A percentile compares a stretch with the other conserved stretches of the same genome.
phyloP scores from a whole-genome alignment of 2,329 filamentous ascomycete species.

The Pseudogymnoascus sp. region DNA sequence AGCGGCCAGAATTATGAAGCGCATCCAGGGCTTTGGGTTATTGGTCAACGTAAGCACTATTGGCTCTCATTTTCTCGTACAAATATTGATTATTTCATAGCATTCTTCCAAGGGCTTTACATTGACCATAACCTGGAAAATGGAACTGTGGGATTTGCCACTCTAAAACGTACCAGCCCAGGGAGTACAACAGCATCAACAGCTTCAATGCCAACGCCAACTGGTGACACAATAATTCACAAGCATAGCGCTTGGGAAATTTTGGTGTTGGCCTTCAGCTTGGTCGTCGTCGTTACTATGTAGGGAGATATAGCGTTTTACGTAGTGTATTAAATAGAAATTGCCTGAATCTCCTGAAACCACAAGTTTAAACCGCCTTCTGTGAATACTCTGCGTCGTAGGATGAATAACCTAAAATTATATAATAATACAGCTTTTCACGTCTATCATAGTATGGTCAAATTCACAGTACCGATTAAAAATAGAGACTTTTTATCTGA shows the following conservation, averaged over 20 bases:
- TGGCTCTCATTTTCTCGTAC: neutral
- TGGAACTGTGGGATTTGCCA: neutral
- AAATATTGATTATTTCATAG: neutral
- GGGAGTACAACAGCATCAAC: neutral
- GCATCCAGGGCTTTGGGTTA: neutral
- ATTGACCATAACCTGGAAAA: neutral
- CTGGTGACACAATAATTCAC: neutral
- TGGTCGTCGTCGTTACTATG: neutral
- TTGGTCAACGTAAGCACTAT: neutral
- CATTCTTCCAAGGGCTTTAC: neutral
- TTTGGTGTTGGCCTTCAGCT: neutral
- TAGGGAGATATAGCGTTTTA: neutral
- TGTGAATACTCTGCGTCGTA: neutral
- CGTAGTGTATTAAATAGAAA: neutral
- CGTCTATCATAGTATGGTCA: neutral
- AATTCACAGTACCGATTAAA: neutral
- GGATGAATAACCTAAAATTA: neutral
- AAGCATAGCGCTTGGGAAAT: neutral
- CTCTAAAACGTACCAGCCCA: neutral
- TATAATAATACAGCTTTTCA: neutral
- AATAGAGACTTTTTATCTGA: neutral
- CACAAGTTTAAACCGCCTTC: neutral
- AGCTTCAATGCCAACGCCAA: neutral
- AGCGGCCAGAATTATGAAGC: neutral
- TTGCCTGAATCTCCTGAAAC: neutral